Conservation (phyloP, 148 eudicot genomes). For the Silene uniflora region DNA sequence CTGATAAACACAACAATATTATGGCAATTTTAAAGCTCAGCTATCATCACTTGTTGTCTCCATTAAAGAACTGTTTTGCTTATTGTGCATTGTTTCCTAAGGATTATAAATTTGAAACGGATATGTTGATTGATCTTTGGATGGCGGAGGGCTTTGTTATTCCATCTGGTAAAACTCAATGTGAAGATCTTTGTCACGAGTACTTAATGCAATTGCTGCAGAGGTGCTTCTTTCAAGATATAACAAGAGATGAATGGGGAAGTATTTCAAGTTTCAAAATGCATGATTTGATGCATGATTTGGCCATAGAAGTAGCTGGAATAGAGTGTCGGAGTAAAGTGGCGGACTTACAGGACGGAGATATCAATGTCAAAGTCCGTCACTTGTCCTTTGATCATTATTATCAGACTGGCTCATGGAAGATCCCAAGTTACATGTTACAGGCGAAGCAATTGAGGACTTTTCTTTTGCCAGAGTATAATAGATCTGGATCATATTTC, state of each 20-base stretch:
- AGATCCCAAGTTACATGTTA: neutral
- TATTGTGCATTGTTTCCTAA: conserved; percentile 35
- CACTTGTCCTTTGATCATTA: conserved; percentile 4
- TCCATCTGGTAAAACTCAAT: too few relatives aligned
- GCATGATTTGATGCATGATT: conserved; percentile 31
- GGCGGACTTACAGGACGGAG: neutral
- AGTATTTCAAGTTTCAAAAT: conserved; percentile 18
- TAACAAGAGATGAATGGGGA: conserved; percentile 7
- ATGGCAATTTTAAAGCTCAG: conserved; percentile 25
- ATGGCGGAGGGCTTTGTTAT: conserved; percentile 18
- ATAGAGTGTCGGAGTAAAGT: neutral
- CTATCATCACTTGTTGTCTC: conserved; percentile 13
- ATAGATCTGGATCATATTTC: neutral
- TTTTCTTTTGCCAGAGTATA: conserved; percentile 11
- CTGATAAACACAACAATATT: neutral
- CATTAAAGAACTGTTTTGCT: conserved; percentile 29
- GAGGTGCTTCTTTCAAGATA: conserved; percentile 19
- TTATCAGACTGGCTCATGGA: neutral
- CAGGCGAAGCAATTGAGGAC: conserved; percentile 17
- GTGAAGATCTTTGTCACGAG: too few relatives aligned
- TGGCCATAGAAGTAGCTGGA: conserved; percentile 24
- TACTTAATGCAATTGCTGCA: too few relatives aligned
- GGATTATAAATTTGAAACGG: neutral
- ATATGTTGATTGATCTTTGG: conserved; percentile 18
- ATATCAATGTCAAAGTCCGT: neutral